Evolutionary conservation across 345 rosid species (phyloP), one percentile per base, ranked within the genome.

Genomic region (Diplotaxis tenuifolia): DNA sequence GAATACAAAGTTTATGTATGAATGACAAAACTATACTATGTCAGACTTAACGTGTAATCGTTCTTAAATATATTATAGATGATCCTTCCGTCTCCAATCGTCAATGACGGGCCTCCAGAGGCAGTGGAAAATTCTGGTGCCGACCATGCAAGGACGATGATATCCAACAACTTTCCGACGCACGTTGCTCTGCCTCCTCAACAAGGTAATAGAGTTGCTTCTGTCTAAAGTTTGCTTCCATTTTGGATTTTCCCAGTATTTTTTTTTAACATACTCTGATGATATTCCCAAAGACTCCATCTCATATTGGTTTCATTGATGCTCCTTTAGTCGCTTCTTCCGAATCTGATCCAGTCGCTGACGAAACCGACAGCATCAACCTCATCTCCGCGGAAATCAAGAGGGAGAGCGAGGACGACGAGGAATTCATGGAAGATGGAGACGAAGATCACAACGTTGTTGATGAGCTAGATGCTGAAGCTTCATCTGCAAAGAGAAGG

Each of bases 401-500:
- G 4, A 45, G 50, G 18, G 18, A 45, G 50, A 45, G 15, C 50
- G 15, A 54, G 5, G 53, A 74, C 1, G 22, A 32, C 0, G 59
- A 65, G 1, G 47, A 42, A 0, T 19, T 15, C 1, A 19, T 14
- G 0, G 50, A 20, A 7, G 32, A 67, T 21, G 61, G 4, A 22
- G 60, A 66, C 1, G 28, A 29, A 0, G 60, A 54, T 0, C 23
- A 29, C 14, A 7, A 38, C 36, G 21, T 12, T 40, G 47, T 7
- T 53, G 60, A 20, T 53, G 12, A 62, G 4, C 2, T 19, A 54
- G 56, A 68, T 10, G 31, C 20, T 2, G 29, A 19, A 45, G 22
- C 71, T 16, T 16, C 70, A 15, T 0, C 58, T 62, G 38, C 71
- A 45, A 76, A 76, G 52, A 75, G 65, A 68, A 76, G 66, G 71